Conservation (phyloP, 2,329 filamentous ascomycete genomes). For the Arachnopeziza araneosa region DNA sequence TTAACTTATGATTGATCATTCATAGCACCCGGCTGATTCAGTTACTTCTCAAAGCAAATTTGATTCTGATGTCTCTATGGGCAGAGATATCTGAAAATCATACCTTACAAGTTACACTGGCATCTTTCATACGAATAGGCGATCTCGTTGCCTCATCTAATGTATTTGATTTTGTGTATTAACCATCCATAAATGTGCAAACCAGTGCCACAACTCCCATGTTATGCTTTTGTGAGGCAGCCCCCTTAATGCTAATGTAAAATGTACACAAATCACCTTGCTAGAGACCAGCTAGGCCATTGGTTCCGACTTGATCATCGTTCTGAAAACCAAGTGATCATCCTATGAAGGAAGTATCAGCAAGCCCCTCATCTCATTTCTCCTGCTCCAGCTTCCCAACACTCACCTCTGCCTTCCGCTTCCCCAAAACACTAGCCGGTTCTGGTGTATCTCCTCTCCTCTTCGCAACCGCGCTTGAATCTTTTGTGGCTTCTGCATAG, state of each 20-base stretch:
- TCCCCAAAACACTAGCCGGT: conserved; percentile 53
- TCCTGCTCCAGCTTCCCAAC: not conserved
- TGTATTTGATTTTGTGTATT: not conserved
- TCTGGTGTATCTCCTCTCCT: conserved; percentile 46
- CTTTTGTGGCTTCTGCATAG: conserved; percentile 73
- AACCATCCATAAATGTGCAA: not conserved
- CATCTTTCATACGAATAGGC: too few relatives aligned
- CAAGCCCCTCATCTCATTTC: not conserved
- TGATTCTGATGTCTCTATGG: too few relatives aligned
- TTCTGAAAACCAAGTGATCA: conserved; percentile 23
- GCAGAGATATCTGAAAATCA: too few relatives aligned
- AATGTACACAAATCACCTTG: not conserved
- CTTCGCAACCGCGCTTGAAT: conserved; percentile 43
- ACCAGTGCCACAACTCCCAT: conserved; percentile 9
- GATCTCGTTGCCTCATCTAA: not conserved
- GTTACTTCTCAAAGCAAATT: too few relatives aligned
- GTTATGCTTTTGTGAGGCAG: conserved; percentile 7
- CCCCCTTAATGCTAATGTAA: not conserved
- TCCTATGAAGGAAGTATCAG: conserved; percentile 15
- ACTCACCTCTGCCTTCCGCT: conserved; percentile 65
- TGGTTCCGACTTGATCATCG: conserved; percentile 29
- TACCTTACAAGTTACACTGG: too few relatives aligned
- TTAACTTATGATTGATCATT: not conserved
- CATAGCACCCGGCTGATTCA: too few relatives aligned
- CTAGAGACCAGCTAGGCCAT: conserved; percentile 1